phyloP scores from a whole-genome alignment of 495 filamentous ascomycete genomes.

The Penicillium manginii region DNA sequence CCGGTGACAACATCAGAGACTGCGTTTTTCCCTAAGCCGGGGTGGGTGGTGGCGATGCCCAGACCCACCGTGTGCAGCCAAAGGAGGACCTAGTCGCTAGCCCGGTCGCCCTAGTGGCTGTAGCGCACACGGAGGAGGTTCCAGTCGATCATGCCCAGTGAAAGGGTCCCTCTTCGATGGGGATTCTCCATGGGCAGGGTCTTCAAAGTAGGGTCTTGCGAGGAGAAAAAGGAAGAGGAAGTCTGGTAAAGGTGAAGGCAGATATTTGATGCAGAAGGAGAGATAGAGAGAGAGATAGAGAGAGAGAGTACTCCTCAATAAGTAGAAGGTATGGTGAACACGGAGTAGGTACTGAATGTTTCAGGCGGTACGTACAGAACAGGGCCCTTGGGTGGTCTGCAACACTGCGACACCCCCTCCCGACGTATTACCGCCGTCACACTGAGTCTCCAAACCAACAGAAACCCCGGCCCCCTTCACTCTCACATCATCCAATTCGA shows the following conservation, averaged over 20 bases:
- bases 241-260: too few species aligned
- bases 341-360: slow-evolving; percentile 23
- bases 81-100: slow-evolving; percentile 25
- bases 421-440: slow-evolving; percentile 32
- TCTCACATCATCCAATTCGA: slow-evolving; percentile 15
- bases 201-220: not conserved
- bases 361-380: slow-evolving; percentile 15
- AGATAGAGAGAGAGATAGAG: slow-evolving; percentile 1
- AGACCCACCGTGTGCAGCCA: slow-evolving; percentile 27
- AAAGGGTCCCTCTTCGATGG: slow-evolving; percentile 17
- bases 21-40: slow-evolving; percentile 8
- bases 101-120: slow-evolving; percentile 26
- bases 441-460: slow-evolving; percentile 33
- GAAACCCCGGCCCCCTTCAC: slow-evolving; percentile 20
- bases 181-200: slow-evolving; percentile 13
- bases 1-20: slow-evolving; percentile 7
- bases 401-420: slow-evolving; percentile 13
- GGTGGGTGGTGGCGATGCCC: slow-evolving; percentile 25
- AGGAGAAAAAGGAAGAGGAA: slow-evolving; percentile 2
- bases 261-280: too few species aligned
- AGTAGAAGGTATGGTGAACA: too few species aligned
- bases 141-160: slow-evolving; percentile 20
- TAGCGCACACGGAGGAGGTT: slow-evolving; percentile 30
- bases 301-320: too few species aligned
- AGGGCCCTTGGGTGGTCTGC: not conserved